Percentiles rank a stretch among this genome's conserved stretches.
phyloP scores from a whole-genome alignment of 2,329 filamentous ascomycete species.

The Fusarium proliferatum region DNA sequence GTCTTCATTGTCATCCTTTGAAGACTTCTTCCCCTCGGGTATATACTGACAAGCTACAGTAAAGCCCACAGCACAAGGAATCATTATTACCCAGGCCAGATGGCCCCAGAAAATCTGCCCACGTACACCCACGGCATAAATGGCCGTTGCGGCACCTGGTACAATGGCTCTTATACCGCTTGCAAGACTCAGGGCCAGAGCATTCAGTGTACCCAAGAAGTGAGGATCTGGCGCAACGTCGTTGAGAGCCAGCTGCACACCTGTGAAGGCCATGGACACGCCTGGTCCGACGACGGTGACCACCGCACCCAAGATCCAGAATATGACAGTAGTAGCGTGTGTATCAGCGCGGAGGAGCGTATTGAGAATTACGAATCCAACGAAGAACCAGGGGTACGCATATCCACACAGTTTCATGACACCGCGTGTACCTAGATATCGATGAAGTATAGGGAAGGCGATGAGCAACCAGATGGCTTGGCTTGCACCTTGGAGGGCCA shows the following conservation, averaged over 20 bases:
- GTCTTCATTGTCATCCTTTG: slow-evolving; percentile 22
- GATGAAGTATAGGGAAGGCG: slow-evolving; percentile 75
- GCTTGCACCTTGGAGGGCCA: slow-evolving; percentile 71
- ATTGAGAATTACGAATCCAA: slow-evolving; percentile 66
- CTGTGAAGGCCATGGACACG: slow-evolving; percentile 77
- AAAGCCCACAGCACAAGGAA: slow-evolving; percentile 47
- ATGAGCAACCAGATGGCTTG: slow-evolving; percentile 79
- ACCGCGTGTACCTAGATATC: slow-evolving; percentile 72
- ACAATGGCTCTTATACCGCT: slow-evolving; percentile 73
- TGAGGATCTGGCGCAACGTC: slow-evolving; percentile 74
- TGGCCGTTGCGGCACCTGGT: slow-evolving; percentile 72
- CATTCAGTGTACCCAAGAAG: slow-evolving; percentile 78
- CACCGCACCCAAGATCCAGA: slow-evolving; percentile 64
- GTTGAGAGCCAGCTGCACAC: slow-evolving; percentile 78
- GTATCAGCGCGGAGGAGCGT: slow-evolving; percentile 54
- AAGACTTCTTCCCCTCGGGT: slow-evolving; percentile 41
- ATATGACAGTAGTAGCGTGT: slow-evolving; percentile 52
- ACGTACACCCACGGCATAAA: slow-evolving; percentile 75
- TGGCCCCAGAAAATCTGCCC: slow-evolving; percentile 72
- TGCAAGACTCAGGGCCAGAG: slow-evolving; percentile 65
- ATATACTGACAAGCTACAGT: slow-evolving; percentile 42
- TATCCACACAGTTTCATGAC: slow-evolving; percentile 67
- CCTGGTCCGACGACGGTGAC: slow-evolving; percentile 67
- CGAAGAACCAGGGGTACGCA: slow-evolving; percentile 73
- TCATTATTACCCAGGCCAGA: slow-evolving; percentile 50